Percentiles rank a stretch among this genome's conserved stretches.
These are phyloP conservation scores for Straminergon stramineum DNA, from an alignment of 225 moss, liverwort and hornwort genomes.

Conservation along the genomic window DNA sequence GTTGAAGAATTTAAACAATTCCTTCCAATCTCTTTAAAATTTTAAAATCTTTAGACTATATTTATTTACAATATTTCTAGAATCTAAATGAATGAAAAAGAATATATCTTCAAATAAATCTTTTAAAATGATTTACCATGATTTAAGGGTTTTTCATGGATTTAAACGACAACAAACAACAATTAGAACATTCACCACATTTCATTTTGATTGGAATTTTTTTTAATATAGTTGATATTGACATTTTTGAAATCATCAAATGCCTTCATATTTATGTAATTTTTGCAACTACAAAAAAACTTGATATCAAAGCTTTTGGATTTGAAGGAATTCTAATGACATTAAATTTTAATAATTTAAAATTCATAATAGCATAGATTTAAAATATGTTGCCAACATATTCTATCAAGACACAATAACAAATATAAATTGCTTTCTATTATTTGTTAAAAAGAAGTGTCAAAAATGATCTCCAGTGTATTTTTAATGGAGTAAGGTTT, in stretches of 20 bases:
- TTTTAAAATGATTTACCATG: neutral
- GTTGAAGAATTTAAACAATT: neutral
- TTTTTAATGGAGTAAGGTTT: neutral
- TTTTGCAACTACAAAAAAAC: neutral
- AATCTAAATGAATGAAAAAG: neutral
- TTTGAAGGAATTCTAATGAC: neutral
- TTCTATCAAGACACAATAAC: neutral
- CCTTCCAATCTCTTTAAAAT: neutral
- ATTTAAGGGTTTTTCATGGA: neutral
- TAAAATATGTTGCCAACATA: neutral
- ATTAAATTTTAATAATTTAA: neutral
- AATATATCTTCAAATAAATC: too few species aligned
- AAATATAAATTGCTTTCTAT: neutral
- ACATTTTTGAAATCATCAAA: neutral
- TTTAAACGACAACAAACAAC: neutral
- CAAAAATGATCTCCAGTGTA: neutral
- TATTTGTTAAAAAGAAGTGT: neutral
- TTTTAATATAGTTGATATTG: too few species aligned
- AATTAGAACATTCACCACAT: neutral
- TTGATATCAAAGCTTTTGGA: too few species aligned
- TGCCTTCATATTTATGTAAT: neutral
- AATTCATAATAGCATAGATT: neutral
- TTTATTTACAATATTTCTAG: neutral
- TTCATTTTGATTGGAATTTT: neutral
- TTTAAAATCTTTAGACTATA: neutral